Conservation (phyloP, 768 basidiomycete species). For the Tulasnella sp. region DNA sequence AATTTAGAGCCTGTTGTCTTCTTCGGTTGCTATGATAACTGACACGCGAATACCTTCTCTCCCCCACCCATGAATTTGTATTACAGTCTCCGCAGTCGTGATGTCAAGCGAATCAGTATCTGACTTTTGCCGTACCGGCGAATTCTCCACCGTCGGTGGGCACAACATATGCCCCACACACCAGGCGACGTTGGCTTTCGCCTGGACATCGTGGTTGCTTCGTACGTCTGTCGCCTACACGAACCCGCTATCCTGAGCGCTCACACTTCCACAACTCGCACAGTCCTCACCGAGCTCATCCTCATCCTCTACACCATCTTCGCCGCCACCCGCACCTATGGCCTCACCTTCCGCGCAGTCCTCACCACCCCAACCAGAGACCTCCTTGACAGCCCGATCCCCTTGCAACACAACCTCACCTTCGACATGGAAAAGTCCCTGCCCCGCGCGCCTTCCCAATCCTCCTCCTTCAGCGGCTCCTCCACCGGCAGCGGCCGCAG, state of each 20-base stretch:
- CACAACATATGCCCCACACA: constrained; percentile 20
- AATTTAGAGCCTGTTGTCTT: background rate
- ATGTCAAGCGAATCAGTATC: constrained; percentile 11
- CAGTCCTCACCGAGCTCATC: constrained; percentile 18
- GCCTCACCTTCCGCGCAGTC: constrained; percentile 9
- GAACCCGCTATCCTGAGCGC: background rate
- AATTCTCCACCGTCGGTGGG: background rate
- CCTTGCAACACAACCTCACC: background rate
- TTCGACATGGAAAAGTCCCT: constrained; percentile 19
- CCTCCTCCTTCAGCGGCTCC: constrained; percentile 15
- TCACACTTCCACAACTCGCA: background rate
- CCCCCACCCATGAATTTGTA: background rate
- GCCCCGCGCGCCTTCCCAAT: constrained; percentile 1
- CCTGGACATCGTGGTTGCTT: constrained; percentile 20
- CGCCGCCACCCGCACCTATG: background rate
- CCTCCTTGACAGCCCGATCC: background rate
- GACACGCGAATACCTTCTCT: constrained; percentile 6
- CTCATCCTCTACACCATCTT: constrained; percentile 17
- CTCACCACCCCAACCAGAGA: constrained; percentile 9
- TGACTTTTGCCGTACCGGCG: background rate
- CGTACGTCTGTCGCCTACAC: background rate
- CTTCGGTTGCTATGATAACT: constrained; percentile 5
- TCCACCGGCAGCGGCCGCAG: constrained; percentile 7
- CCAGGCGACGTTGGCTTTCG: constrained; percentile 15
- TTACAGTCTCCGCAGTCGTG: constrained; percentile 19